phyloP scores from a whole-genome alignment of 148 eudicot genomes.

The Camellia granthamiana region DNA sequence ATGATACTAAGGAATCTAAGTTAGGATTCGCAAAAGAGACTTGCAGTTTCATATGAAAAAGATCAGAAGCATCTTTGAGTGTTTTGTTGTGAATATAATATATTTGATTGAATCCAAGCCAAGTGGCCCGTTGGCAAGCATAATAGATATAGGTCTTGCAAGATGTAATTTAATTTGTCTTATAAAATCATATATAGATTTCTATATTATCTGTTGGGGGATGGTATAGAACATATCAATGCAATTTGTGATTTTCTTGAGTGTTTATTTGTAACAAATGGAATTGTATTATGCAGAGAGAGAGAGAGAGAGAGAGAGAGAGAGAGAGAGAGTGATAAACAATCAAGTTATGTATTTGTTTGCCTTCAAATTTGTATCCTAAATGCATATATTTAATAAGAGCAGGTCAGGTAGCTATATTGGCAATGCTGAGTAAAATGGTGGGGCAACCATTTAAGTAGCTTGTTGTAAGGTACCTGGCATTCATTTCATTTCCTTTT shows the following conservation, averaged over 20 bases:
- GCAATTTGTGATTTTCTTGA: constrained; percentile 8
- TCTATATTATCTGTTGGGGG: constrained; percentile 7
- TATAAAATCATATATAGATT: neutral
- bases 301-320: neutral
- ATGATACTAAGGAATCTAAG: constrained; percentile 51
- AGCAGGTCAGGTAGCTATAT: neutral
- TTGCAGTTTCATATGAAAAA: constrained; percentile 40
- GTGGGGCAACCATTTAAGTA: too few relatives aligned
- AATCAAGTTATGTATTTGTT: neutral
- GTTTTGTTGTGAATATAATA: constrained; percentile 30
- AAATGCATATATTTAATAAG: neutral
- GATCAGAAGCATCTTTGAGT: neutral
- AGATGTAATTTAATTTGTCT: neutral
- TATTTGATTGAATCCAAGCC: constrained; percentile 6
- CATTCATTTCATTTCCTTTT: too few relatives aligned
- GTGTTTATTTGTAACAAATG: constrained; percentile 8
- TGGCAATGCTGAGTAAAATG: neutral
- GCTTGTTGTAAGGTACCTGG: too few relatives aligned
- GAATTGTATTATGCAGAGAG: neutral
- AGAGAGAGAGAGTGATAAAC: neutral
- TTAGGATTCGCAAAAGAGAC: constrained; percentile 77
- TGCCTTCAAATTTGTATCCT: neutral
- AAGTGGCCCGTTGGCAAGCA: constrained; percentile 18
- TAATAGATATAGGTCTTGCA: neutral
- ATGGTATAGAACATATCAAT: constrained; percentile 8